These are phyloP conservation scores for Diospyros lotus DNA, from an alignment of 148 eudicot species.

Conservation along the genomic window DNA sequence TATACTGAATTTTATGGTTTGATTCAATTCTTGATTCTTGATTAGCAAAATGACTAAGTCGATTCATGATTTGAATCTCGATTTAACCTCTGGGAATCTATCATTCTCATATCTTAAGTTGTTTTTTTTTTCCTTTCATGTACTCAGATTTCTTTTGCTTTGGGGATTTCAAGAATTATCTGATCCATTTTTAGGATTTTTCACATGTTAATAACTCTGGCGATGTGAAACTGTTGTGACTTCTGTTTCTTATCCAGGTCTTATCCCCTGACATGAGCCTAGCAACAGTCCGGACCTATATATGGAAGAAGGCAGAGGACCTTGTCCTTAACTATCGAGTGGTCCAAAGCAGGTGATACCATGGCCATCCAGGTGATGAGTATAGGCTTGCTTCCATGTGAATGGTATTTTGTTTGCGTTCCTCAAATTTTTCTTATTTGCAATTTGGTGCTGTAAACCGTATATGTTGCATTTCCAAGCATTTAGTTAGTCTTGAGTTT, in stretches of 20 bases:
- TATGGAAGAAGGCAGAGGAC: conserved; percentile 94
- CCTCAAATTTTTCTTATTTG: neutral
- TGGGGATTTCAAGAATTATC: neutral
- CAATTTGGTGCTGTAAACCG: neutral
- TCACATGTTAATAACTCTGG: neutral
- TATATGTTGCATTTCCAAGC: neutral
- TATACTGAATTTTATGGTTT: no score
- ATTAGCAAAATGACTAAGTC: no score
- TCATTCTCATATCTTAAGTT: neutral
- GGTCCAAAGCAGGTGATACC: conserved; percentile 53
- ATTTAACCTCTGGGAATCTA: no score
- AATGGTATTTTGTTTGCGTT: neutral
- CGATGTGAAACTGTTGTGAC: neutral
- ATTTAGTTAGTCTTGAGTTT: conserved; percentile 1
- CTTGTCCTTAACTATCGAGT: conserved; percentile 75
- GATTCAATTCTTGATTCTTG: no score
- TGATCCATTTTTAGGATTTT: neutral
- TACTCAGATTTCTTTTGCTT: neutral
- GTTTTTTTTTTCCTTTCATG: neutral
- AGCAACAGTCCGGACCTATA: conserved; percentile 85
- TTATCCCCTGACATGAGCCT: conserved; percentile 93
- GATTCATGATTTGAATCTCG: no score
- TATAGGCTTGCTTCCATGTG: conserved; percentile 2
- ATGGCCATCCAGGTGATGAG: conserved; percentile 24
- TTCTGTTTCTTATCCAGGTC: conserved; percentile 44